Evolutionary conservation across 306 rosid species (phyloP).

Genomic region (Spatholobus suberectus): DNA sequence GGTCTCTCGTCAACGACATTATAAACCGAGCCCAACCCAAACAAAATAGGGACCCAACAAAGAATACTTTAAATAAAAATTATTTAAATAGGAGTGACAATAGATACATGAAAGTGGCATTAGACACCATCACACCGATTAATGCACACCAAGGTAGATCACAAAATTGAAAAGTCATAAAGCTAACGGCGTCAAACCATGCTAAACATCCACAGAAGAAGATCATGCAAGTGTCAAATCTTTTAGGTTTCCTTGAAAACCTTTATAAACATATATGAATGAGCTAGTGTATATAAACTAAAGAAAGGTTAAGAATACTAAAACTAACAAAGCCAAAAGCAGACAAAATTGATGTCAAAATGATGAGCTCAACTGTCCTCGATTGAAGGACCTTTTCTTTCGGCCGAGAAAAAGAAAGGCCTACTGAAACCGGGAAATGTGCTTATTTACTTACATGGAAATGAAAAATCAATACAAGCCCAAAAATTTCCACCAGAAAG

Average conservation of each 20-base stretch:
- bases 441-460: slow-evolving; percentile 52
- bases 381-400: slow-evolving; percentile 43
- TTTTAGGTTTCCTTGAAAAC: slow-evolving; percentile 32
- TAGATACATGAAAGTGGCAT: background rate
- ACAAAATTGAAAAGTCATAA: slow-evolving; percentile 14
- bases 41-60: too few relatives aligned
- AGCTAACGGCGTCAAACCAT: background rate
- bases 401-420: slow-evolving; percentile 43
- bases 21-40: too few relatives aligned
- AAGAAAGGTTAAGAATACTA: background rate
- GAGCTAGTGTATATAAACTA: slow-evolving; percentile 36
- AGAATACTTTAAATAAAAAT: background rate
- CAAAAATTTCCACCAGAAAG: slow-evolving; percentile 93
- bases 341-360: slow-evolving; percentile 38
- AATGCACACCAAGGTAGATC: background rate
- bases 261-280: slow-evolving; percentile 12
- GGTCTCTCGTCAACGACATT: too few relatives aligned
- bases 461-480: slow-evolving; percentile 71
- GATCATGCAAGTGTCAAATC: slow-evolving; percentile 13
- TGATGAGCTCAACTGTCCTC: slow-evolving; percentile 53
- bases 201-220: background rate
- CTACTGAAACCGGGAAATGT: slow-evolving; percentile 33
- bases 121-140: background rate
- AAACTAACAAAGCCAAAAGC: slow-evolving; percentile 36
- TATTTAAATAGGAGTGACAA: background rate